Evolutionary conservation across 441 rosid species (phyloP), one percentile per base, ranked within the genome.

Genomic region (Corymbia citriodora): DNA sequence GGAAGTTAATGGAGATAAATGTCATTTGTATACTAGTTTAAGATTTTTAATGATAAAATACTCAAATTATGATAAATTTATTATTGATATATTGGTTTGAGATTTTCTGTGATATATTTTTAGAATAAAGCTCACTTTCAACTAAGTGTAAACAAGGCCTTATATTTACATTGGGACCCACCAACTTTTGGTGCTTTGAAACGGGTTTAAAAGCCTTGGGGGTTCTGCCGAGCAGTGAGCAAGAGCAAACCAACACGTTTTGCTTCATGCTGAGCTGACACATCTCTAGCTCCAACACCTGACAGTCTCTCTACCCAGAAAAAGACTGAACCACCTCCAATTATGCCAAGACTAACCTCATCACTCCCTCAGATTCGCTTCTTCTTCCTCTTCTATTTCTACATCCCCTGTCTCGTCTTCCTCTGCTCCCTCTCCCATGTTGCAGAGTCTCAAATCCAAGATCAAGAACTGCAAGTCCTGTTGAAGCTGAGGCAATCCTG

Each of bases 281-380:
- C 0, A 63, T 63, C 18, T 63, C 72, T 29, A 29, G 5, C 72
- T 63, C 1, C 72, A 63, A 29, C 33, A n/a, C 18, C 33, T 8
- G 72, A 13, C 18, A 63, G 72, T n/a, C 6, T 63, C 29, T 6
- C 36, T 63, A 63, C 14, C 17, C 33, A 63, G 72, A 14, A 63
- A 53, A 63, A 29, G 72, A 63, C 72, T 29, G 36, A 29, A 63
- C 36, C 17, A 48, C 93, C 10, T 87, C 93, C 27, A 92, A 88
- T 91, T 87, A 55, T 96, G 98, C 92, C 19, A 89, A 45, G n/a
- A 90, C 89, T 55, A 33, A 12, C 88, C 85, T 10, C 25, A n/a
- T 17, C 23, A 31, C 59, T 61, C 83, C 85, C 63, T 57, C 63
- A 23, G 0, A 57, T 23, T 57, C 2, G 10, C 63, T 21, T 57